Evolutionary conservation across 768 basidiomycete genomes (phyloP).

Genomic region (Termitomyces bulborhizus): DNA sequence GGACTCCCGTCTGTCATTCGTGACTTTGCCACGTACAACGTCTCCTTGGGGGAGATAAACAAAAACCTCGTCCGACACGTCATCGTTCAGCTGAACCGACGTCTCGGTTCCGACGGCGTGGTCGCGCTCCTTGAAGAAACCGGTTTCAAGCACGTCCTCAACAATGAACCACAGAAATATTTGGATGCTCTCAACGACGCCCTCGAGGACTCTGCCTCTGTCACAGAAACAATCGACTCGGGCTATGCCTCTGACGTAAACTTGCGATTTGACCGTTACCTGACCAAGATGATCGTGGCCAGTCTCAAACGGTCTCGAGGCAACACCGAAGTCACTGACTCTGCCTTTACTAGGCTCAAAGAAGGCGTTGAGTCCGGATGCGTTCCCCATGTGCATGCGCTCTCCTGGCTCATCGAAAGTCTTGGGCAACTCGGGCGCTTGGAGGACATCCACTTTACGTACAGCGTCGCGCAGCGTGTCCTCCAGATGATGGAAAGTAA

Average conservation of each 20-base stretch:
- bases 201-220: constrained; percentile 8
- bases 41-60: constrained; percentile 25
- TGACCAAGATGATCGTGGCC: constrained; percentile 1
- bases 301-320: neutral
- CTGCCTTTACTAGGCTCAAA: constrained; percentile 47
- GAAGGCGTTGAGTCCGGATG: constrained; percentile 34
- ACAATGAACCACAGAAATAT: constrained; percentile 15
- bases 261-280: constrained; percentile 2
- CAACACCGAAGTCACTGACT: constrained; percentile 18
- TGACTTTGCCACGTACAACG: constrained; percentile 26
- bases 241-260: constrained; percentile 5
- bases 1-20: constrained; percentile 38
- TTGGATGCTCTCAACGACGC: constrained; percentile 17
- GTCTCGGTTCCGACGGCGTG: constrained; percentile 19
- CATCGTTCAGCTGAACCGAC: constrained; percentile 19
- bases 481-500: constrained; percentile 38
- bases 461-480: constrained; percentile 60
- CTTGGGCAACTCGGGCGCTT: constrained; percentile 61
- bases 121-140: constrained; percentile 21
- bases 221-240: constrained; percentile 4
- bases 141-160: constrained; percentile 22
- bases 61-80: constrained; percentile 18
- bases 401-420: constrained; percentile 60
- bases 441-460: constrained; percentile 58
- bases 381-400: constrained; percentile 43